Conservation (phyloP, 2,329 filamentous ascomycete genomes). For the Verticillium longisporum region DNA sequence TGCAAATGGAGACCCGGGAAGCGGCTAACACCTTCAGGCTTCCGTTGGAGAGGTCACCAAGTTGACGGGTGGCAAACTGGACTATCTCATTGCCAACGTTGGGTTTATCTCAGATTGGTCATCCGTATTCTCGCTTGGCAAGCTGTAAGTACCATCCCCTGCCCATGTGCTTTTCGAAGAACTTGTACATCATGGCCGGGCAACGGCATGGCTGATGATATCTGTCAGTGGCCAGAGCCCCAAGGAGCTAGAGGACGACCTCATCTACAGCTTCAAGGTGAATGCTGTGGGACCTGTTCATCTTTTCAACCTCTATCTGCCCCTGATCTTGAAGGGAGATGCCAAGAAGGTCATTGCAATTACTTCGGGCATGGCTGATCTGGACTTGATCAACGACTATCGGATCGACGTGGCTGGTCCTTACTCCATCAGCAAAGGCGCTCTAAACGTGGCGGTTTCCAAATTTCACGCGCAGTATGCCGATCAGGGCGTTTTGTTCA, state of each 20-base stretch:
- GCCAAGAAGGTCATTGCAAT: conserved; percentile 49
- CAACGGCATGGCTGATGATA: too few relatives aligned
- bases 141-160: conserved; percentile 22
- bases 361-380: conserved; percentile 39
- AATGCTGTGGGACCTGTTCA: conserved; percentile 48
- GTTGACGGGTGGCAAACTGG: conserved; percentile 30
- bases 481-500: conserved; percentile 43
- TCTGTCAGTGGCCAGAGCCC: not conserved
- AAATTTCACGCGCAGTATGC: conserved; percentile 46
- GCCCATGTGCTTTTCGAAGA: not conserved
- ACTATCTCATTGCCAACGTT: conserved; percentile 47
- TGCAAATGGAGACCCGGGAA: too few relatives aligned
- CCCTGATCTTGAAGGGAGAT: conserved; percentile 41
- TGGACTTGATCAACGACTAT: conserved; percentile 29
- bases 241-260: not conserved
- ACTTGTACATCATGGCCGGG: too few relatives aligned
- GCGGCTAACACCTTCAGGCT: conserved; percentile 15
- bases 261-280: conserved; percentile 24
- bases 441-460: conserved; percentile 41
- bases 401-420: conserved; percentile 24
- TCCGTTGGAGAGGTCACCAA: conserved; percentile 19
- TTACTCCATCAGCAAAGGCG: conserved; percentile 46
- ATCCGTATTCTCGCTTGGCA: conserved; percentile 22
- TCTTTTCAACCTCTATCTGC: conserved; percentile 44
- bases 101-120: conserved; percentile 22